These are phyloP conservation scores for Salpingoeca rosetta DNA, from an alignment of 78 protist genomes.

Conservation along the genomic window DNA sequence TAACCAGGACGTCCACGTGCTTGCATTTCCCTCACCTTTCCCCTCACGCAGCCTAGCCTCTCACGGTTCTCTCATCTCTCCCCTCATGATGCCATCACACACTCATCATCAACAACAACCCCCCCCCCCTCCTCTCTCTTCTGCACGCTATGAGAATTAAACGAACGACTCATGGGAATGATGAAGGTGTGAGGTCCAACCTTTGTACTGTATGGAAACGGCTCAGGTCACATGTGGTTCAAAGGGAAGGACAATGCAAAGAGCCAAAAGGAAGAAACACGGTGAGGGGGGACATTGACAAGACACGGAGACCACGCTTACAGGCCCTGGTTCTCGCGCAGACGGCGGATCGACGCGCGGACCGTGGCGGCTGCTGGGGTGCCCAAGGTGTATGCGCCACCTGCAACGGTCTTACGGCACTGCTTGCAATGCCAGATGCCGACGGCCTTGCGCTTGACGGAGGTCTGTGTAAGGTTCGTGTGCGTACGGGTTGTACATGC, in stretches of 20 bases:
- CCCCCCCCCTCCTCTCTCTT: neutral
- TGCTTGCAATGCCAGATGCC: slow-evolving; percentile 98
- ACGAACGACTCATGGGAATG: neutral
- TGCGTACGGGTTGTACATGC: too few species aligned
- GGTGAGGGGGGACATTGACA: neutral
- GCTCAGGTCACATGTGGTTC: neutral
- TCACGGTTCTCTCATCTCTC: neutral
- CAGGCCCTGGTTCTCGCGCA: slow-evolving; percentile 59
- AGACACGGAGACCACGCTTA: neutral
- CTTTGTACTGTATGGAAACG: too few species aligned
- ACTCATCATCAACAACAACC: neutral
- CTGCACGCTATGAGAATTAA: neutral
- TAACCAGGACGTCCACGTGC: too few species aligned
- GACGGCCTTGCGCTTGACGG: slow-evolving; percentile 79
- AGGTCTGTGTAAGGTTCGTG: slow-evolving; percentile 49
- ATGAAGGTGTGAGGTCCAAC: neutral
- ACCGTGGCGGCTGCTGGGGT: slow-evolving; percentile 88
- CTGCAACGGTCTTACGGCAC: slow-evolving; percentile 78
- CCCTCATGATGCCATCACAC: neutral
- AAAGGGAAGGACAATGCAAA: neutral
- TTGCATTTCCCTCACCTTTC: too few species aligned
- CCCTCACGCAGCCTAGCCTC: too few species aligned
- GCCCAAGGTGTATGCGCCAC: slow-evolving; percentile 86
- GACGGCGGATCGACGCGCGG: slow-evolving; percentile 87
- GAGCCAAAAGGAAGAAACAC: neutral